Percentiles rank a stretch among this genome's conserved stretches.
Evolutionary conservation across 192 early-diverging fungal species (phyloP).

Genomic region (Glomus cerebriforme): DNA sequence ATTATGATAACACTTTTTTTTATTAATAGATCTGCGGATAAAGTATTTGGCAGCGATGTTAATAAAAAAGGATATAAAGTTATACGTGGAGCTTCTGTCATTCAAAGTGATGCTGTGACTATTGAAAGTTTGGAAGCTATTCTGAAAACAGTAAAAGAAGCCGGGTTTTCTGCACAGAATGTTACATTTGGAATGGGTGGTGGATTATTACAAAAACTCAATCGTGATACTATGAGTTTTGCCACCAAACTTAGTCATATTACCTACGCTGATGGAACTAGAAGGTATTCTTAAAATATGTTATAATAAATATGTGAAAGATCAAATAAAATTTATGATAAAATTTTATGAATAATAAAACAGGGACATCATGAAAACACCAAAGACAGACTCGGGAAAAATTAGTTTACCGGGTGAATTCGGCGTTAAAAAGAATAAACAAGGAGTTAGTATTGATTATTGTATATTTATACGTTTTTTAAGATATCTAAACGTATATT

Average conservation of each 20-base stretch:
- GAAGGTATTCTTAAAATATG: constrained; percentile 41
- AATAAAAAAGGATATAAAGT: constrained; percentile 84
- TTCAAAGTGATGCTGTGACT: constrained; percentile 85
- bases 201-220: constrained; percentile 80
- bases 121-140: constrained; percentile 55
- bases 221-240: constrained; percentile 85
- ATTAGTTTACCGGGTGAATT: constrained; percentile 76
- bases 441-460: constrained; percentile 34
- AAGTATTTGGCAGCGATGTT: constrained; percentile 65
- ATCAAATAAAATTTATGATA: too few relatives aligned
- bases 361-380: constrained; percentile 87
- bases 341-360: constrained; percentile 2
- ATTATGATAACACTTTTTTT: not conserved
- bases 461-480: not conserved
- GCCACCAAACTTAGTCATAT: constrained; percentile 82
- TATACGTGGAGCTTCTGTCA: constrained; percentile 68
- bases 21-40: constrained; percentile 61
- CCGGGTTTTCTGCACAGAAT: constrained; percentile 71
- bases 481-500: not conserved
- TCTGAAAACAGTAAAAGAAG: constrained; percentile 54
- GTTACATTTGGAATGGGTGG: constrained; percentile 89
- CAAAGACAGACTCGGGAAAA: constrained; percentile 71
- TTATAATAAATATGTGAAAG: too few relatives aligned
- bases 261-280: constrained; percentile 63
- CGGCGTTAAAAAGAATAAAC: constrained; percentile 46